phyloP scores from a whole-genome alignment of 1,284 basidiomycete genomes.

The Cutaneotrichosporon sp. region DNA sequence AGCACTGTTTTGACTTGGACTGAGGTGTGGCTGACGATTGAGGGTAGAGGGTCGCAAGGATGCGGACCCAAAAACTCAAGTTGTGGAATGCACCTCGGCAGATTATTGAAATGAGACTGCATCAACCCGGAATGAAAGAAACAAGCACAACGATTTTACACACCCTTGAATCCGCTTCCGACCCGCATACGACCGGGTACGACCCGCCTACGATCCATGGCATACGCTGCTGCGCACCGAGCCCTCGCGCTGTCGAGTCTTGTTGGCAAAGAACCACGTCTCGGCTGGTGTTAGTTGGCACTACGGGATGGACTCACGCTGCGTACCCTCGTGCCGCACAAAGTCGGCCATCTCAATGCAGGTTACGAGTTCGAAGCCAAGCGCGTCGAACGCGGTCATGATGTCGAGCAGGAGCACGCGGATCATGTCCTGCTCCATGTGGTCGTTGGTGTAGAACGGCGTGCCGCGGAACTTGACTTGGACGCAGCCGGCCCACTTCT shows the following conservation, averaged over 20 bases:
- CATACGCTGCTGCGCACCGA: background rate
- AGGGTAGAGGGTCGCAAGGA: too few relatives aligned
- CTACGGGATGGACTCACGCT: background rate
- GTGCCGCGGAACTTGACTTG: background rate
- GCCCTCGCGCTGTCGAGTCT: background rate
- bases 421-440: background rate
- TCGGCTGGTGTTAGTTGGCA: background rate
- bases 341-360: constrained; percentile 8
- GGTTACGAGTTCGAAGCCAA: background rate
- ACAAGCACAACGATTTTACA: too few relatives aligned
- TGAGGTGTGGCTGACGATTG: too few relatives aligned
- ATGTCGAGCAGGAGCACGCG: constrained; percentile 4
- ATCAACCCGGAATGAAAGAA: too few relatives aligned
- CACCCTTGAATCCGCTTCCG: too few relatives aligned
- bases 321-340: background rate
- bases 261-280: constrained; percentile 9
- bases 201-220: background rate
- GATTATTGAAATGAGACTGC: too few relatives aligned
- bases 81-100: too few relatives aligned
- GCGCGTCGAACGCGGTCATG: background rate
- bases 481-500: background rate
- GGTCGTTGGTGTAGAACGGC: background rate
- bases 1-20: too few relatives aligned
- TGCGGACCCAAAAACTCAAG: too few relatives aligned
- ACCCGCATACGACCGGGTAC: too few relatives aligned